phyloP scores from a whole-genome alignment of 2,329 filamentous ascomycete species.

The Cercospora janseana region DNA sequence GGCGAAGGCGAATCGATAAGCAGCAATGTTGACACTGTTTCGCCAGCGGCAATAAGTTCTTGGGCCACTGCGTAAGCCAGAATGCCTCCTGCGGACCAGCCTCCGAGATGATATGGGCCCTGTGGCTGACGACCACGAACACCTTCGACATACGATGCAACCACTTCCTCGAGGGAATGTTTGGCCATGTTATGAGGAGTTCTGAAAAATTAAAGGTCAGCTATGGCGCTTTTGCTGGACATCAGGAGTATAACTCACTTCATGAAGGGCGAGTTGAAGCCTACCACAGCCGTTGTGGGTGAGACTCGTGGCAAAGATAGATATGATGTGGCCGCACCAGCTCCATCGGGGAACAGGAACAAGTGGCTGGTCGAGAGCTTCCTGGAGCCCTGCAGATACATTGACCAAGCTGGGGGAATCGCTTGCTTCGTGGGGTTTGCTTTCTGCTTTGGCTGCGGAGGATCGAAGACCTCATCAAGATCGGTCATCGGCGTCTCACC shows the following conservation, averaged over 20 bases:
- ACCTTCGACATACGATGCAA: constrained; percentile 31
- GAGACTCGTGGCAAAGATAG: constrained; percentile 44
- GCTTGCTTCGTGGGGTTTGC: background rate
- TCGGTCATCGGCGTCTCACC: constrained; percentile 10
- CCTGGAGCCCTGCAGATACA: constrained; percentile 23
- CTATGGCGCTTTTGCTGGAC: background rate
- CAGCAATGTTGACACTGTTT: constrained; percentile 31
- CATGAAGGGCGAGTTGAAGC: constrained; percentile 25
- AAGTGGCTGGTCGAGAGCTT: constrained; percentile 19
- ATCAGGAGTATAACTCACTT: constrained; percentile 9
- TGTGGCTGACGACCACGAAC: constrained; percentile 47
- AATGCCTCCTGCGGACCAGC: constrained; percentile 76
- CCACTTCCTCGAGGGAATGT: constrained; percentile 6
- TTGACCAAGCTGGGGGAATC: constrained; percentile 13
- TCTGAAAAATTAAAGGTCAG: constrained; percentile 25
- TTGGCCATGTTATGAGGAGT: constrained; percentile 20
- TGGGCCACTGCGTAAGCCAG: constrained; percentile 53
- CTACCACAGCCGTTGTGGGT: constrained; percentile 31
- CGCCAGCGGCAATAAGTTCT: constrained; percentile 25
- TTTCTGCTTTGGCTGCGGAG: background rate
- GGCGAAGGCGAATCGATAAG: constrained; percentile 36
- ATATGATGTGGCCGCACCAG: constrained; percentile 49
- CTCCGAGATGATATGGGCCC: constrained; percentile 63
- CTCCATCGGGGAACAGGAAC: constrained; percentile 47
- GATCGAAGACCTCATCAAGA: constrained; percentile 4